These are phyloP conservation scores for Hypericum perforatum DNA, from an alignment of 345 rosid species.

Conservation along the genomic window DNA sequence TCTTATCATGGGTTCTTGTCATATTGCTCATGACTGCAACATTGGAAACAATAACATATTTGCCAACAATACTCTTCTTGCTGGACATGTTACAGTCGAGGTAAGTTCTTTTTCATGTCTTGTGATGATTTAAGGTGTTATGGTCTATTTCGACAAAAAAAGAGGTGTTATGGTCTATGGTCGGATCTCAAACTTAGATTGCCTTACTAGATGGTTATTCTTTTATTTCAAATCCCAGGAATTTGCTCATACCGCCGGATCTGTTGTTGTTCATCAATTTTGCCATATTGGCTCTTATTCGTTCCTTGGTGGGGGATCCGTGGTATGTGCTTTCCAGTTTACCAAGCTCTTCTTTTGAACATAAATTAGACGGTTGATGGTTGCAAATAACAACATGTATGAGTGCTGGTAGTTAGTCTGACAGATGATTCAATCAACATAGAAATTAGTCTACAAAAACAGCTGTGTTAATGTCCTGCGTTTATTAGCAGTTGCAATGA, in stretches of 20 bases:
- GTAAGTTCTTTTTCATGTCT: slow-evolving; percentile 33
- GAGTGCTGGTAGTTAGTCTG: too few species aligned
- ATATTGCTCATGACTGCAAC: slow-evolving; percentile 91
- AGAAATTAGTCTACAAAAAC: too few species aligned
- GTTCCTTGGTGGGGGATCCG: slow-evolving; percentile 91
- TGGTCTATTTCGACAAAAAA: too few species aligned
- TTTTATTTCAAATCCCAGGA: slow-evolving; percentile 41
- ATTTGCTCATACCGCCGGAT: slow-evolving; percentile 74
- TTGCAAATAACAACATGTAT: too few species aligned
- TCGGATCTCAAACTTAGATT: neutral
- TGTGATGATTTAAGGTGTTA: neutral
- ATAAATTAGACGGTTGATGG: too few species aligned
- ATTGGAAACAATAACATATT: slow-evolving; percentile 79
- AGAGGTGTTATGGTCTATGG: neutral
- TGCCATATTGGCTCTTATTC: slow-evolving; percentile 70
- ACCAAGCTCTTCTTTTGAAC: neutral
- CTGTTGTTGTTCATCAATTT: slow-evolving; percentile 76
- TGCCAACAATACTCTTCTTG: slow-evolving; percentile 79
- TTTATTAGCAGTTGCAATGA: too few species aligned
- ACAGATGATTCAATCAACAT: too few species aligned
- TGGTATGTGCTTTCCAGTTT: slow-evolving; percentile 39
- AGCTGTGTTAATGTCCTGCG: too few species aligned
- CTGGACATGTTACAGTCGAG: slow-evolving; percentile 82
- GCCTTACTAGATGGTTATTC: slow-evolving; percentile 24
- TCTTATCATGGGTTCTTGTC: slow-evolving; percentile 96